Percentiles rank a stretch among this genome's conserved stretches.
phyloP scores from a whole-genome alignment of 1,284 basidiomycete species.

The Athelia sp. region DNA sequence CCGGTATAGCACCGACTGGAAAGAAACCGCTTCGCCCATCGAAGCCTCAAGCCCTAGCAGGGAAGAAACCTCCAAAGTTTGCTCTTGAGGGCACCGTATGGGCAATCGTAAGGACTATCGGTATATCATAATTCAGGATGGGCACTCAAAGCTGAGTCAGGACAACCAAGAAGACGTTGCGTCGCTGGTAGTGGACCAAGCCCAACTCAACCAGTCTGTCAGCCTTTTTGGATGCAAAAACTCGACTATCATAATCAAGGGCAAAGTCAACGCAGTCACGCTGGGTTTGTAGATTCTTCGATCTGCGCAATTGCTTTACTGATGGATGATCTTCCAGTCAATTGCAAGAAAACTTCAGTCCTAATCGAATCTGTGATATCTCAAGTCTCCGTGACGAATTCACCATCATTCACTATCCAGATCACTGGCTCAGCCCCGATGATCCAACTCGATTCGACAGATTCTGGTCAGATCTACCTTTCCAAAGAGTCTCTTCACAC shows the following conservation, averaged over 20 bases:
- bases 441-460: constrained; percentile 91
- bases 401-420: constrained; percentile 91
- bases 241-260: constrained; percentile 82
- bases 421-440: constrained; percentile 89
- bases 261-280: constrained; percentile 95
- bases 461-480: constrained; percentile 94
- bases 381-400: constrained; percentile 82
- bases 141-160: constrained; percentile 34
- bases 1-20: constrained; percentile 22
- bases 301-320: constrained; percentile 3
- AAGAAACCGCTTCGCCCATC: constrained; percentile 73
- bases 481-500: constrained; percentile 75
- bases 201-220: constrained; percentile 80
- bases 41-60: constrained; percentile 75
- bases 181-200: constrained; percentile 72
- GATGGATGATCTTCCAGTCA: constrained; percentile 46
- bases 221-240: constrained; percentile 93
- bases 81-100: constrained; percentile 93
- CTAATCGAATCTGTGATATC: constrained; percentile 92
- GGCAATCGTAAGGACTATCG: constrained; percentile 67
- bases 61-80: constrained; percentile 93
- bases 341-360: constrained; percentile 86
- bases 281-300: constrained; percentile 53
- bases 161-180: constrained; percentile 91
- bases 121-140: background rate